A percentile compares a stretch with the other conserved stretches of the same genome.
Evolutionary conservation across 1,284 basidiomycete species (phyloP).

Genomic region (Xerocomus nothofagi): DNA sequence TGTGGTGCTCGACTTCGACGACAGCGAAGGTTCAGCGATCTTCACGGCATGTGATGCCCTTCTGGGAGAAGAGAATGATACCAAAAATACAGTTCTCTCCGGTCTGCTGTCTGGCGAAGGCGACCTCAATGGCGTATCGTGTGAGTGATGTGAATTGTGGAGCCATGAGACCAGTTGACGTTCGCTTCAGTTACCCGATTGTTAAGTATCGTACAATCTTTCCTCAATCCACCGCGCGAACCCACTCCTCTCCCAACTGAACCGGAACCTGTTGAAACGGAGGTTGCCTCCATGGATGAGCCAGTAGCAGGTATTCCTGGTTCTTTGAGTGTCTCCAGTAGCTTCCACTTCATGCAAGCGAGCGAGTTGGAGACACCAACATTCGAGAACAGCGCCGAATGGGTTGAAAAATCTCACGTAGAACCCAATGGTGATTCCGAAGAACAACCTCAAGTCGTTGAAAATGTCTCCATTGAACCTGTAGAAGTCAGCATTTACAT

Average conservation of each 20-base stretch:
- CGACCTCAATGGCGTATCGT: conserved; percentile 56
- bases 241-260: conserved; percentile 33
- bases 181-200: conserved; percentile 53
- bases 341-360: conserved; percentile 75
- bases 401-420: conserved; percentile 47
- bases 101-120: conserved; percentile 58
- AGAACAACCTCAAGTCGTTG: conserved; percentile 31
- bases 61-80: conserved; percentile 50
- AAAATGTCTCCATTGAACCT: conserved; percentile 29
- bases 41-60: conserved; percentile 53
- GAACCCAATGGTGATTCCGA: conserved; percentile 28
- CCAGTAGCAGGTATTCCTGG: conserved; percentile 36
- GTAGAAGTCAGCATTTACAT: conserved; percentile 20
- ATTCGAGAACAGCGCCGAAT: conserved; percentile 51
- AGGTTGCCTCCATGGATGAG: conserved; percentile 16
- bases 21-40: conserved; percentile 55
- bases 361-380: conserved; percentile 64
- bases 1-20: conserved; percentile 46
- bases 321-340: conserved; percentile 42
- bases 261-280: conserved; percentile 29
- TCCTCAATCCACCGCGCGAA: conserved; percentile 48
- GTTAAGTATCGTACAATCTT: conserved; percentile 52
- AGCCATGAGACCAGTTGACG: conserved; percentile 5
- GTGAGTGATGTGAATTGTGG: conserved; percentile 40
- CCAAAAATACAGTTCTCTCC: conserved; percentile 50